Evolutionary conservation across 176 grass and related monocot genomes (phyloP).

Genomic region (Oropetium thomaeum): DNA sequence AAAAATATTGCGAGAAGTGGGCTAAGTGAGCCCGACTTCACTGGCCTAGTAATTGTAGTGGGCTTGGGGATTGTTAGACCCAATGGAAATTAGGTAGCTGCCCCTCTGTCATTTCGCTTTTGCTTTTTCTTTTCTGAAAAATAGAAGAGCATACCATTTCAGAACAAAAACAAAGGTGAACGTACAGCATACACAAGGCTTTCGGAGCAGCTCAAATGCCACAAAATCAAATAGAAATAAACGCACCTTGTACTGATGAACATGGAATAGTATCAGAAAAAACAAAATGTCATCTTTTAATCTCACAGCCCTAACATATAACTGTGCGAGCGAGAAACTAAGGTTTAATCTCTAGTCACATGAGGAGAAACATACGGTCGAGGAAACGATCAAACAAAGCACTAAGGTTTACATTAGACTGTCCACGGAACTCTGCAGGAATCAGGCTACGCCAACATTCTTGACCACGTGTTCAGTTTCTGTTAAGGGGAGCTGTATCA

Average conservation of each 20-base stretch:
- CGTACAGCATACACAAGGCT: too few species aligned
- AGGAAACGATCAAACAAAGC: neutral
- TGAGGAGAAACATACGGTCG: neutral
- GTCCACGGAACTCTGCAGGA: neutral
- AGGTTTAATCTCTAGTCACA: neutral
- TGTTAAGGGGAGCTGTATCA: conserved; percentile 11
- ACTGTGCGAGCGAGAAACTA: neutral
- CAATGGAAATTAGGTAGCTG: neutral
- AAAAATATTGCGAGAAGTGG: conserved; percentile 16
- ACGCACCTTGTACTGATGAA: neutral
- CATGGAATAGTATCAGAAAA: neutral
- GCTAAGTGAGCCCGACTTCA: neutral
- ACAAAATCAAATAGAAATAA: too few species aligned
- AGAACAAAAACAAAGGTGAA: too few species aligned
- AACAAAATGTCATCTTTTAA: neutral
- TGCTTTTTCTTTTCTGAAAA: neutral
- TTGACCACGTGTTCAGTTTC: neutral
- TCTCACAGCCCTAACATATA: neutral
- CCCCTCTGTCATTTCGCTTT: neutral
- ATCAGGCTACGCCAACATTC: neutral
- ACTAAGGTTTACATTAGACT: neutral
- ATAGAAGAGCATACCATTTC: too few species aligned
- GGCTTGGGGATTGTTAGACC: neutral
- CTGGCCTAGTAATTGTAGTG: neutral
- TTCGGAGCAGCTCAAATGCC: too few species aligned